Percentiles rank a stretch among this genome's conserved stretches.
These are phyloP conservation scores for Nitzschia palea DNA, from an alignment of 108 stramenopile species.

Conservation along the genomic window DNA sequence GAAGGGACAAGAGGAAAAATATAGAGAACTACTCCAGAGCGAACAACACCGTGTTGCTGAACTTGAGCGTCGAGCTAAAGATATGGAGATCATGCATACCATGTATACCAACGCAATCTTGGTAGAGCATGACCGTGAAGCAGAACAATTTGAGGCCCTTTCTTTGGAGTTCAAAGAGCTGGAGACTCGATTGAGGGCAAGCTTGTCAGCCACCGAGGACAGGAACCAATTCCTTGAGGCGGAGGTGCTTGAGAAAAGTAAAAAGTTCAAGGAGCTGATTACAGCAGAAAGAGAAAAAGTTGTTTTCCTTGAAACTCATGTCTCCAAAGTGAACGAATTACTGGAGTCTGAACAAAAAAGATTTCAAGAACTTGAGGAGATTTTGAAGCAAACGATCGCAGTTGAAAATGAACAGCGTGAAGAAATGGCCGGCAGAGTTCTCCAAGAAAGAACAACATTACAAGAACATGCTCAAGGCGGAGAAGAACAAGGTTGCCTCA, in stretches of 20 bases:
- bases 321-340: constrained; percentile 32
- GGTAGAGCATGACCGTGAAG: constrained; percentile 36
- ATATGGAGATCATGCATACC: constrained; percentile 27
- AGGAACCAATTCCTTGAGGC: constrained; percentile 10
- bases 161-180: constrained; percentile 29
- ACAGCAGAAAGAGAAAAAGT: constrained; percentile 31
- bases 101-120: constrained; percentile 39
- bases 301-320: constrained; percentile 33
- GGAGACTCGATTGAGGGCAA: constrained; percentile 25
- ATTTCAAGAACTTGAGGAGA: constrained; percentile 34
- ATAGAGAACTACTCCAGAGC: constrained; percentile 13
- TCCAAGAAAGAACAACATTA: constrained; percentile 30
- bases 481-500: constrained; percentile 11
- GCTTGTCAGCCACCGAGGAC: constrained; percentile 15
- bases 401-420: constrained; percentile 35
- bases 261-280: constrained; percentile 15
- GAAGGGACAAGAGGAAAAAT: constrained; percentile 32
- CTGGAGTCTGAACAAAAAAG: constrained; percentile 35
- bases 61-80: constrained; percentile 21
- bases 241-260: constrained; percentile 3
- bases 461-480: constrained; percentile 14
- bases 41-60: constrained; percentile 21
- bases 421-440: constrained; percentile 21
- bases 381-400: constrained; percentile 40
- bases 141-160: constrained; percentile 25